These are phyloP conservation scores for Solanum chilense DNA, from an alignment of 257 asterid genomes.

Conservation along the genomic window DNA sequence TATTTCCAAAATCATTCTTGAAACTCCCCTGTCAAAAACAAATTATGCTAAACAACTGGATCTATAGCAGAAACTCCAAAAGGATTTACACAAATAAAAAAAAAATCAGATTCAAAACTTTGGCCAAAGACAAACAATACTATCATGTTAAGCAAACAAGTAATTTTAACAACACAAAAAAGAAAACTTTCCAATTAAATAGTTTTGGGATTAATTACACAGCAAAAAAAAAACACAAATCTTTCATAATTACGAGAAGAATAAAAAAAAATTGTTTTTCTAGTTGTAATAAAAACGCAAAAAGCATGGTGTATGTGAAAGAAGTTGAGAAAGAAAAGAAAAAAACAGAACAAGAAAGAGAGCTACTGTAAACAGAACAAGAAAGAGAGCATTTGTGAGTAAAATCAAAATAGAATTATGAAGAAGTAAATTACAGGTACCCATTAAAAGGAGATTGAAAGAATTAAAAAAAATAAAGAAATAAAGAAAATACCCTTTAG, in stretches of 20 bases:
- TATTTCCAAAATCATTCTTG: not conserved
- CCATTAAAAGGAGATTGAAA: not conserved
- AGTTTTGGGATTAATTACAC: not conserved
- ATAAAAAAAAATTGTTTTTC: not conserved
- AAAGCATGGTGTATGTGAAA: not conserved
- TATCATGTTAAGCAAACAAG: not conserved
- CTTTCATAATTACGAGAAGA: not conserved
- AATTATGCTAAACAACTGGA: not conserved
- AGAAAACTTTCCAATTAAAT: not conserved
- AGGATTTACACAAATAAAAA: not conserved
- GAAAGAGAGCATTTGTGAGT: not conserved
- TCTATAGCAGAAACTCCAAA: not conserved
- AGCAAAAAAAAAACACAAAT: not conserved
- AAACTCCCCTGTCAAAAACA: not conserved
- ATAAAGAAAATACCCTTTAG: constrained; percentile 19
- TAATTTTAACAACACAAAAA: not conserved
- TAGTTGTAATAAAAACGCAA: not conserved
- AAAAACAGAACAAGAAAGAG: not conserved
- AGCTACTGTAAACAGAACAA: not conserved
- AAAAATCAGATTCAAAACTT: not conserved
- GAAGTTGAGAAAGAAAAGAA: not conserved
- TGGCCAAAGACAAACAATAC: not conserved
- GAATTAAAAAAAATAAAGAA: not conserved
- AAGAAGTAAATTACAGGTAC: not conserved
- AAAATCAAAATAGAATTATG: not conserved